A percentile compares a stretch with the other conserved stretches of the same genome.
Evolutionary conservation across 1,139 yeast genomes (phyloP).

Genomic region (Yamadazyma diospyri): DNA sequence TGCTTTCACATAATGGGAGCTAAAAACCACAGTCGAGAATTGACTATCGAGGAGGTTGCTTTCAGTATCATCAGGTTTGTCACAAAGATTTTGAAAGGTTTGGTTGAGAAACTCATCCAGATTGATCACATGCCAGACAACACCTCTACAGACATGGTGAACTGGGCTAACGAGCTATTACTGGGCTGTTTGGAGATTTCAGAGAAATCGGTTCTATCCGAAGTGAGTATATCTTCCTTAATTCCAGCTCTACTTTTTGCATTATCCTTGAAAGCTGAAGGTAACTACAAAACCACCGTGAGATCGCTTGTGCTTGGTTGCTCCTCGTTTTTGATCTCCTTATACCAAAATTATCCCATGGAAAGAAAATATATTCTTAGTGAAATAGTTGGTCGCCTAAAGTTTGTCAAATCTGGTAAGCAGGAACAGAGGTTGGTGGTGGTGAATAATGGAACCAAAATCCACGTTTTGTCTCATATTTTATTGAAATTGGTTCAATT

Average conservation of each 20-base stretch:
- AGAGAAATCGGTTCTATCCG: slow-evolving; percentile 2
- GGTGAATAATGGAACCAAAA: background rate
- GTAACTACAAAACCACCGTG: background rate
- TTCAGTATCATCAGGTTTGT: background rate
- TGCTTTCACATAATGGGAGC: slow-evolving; percentile 5
- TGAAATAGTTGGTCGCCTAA: slow-evolving; percentile 3
- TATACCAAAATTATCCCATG: slow-evolving; percentile 5
- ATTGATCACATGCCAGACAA: background rate
- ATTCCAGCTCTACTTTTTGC: slow-evolving; percentile 1
- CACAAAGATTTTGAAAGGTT: background rate
- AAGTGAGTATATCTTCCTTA: slow-evolving; percentile 2
- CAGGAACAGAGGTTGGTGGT: slow-evolving; percentile 2
- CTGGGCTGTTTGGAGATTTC: background rate
- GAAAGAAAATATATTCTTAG: slow-evolving; percentile 5
- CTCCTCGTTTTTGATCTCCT: slow-evolving; percentile 2
- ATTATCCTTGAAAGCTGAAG: background rate
- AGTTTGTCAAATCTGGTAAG: slow-evolving; percentile 1
- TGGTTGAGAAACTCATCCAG: background rate
- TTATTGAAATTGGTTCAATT: slow-evolving; percentile 2
- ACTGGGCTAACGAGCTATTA: slow-evolving; percentile 5
- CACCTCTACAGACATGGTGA: slow-evolving; percentile 1
- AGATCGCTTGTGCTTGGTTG: slow-evolving; percentile 2
- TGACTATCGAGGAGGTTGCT: slow-evolving; percentile 4
- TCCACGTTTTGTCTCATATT: slow-evolving; percentile 4
- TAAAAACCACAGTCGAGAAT: background rate